These are phyloP conservation scores for Penicillium sp. DNA, from an alignment of 2,329 filamentous ascomycete genomes.

Conservation along the genomic window DNA sequence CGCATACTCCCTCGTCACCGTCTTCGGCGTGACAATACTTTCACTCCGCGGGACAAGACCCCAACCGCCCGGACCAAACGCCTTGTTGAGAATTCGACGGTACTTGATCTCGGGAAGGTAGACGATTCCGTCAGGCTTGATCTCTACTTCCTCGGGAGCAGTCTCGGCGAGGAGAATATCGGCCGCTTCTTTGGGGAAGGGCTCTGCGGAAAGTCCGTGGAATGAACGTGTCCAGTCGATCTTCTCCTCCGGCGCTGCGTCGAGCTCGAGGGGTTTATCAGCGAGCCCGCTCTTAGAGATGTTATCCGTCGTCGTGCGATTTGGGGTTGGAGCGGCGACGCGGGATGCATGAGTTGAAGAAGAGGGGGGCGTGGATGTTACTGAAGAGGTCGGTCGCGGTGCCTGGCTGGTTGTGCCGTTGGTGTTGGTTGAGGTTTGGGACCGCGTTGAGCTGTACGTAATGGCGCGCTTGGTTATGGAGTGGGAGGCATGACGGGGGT, in stretches of 20 bases:
- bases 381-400: background rate
- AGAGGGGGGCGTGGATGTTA: slow-evolving; percentile 9
- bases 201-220: slow-evolving; percentile 70
- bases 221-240: slow-evolving; percentile 85
- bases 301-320: slow-evolving; percentile 37
- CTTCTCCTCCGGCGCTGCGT: slow-evolving; percentile 41
- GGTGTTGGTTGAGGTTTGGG: slow-evolving; percentile 13
- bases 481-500: slow-evolving; percentile 9
- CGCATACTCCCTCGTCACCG: slow-evolving; percentile 88
- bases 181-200: slow-evolving; percentile 71
- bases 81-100: slow-evolving; percentile 80
- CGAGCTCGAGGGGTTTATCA: slow-evolving; percentile 39
- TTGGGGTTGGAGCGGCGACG: slow-evolving; percentile 28
- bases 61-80: slow-evolving; percentile 95
- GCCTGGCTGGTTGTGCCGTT: slow-evolving; percentile 11
- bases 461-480: slow-evolving; percentile 16
- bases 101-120: slow-evolving; percentile 99
- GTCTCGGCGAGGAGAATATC: slow-evolving; percentile 70
- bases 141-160: slow-evolving; percentile 77
- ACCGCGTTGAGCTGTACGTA: slow-evolving; percentile 20
- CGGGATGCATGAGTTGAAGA: slow-evolving; percentile 16
- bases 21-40: slow-evolving; percentile 77
- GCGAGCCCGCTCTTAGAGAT: slow-evolving; percentile 43
- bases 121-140: slow-evolving; percentile 95
- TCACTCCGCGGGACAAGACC: slow-evolving; percentile 86